Conservation (phyloP, 2,329 filamentous ascomycete species). For the Dactylellina drechsleri region DNA sequence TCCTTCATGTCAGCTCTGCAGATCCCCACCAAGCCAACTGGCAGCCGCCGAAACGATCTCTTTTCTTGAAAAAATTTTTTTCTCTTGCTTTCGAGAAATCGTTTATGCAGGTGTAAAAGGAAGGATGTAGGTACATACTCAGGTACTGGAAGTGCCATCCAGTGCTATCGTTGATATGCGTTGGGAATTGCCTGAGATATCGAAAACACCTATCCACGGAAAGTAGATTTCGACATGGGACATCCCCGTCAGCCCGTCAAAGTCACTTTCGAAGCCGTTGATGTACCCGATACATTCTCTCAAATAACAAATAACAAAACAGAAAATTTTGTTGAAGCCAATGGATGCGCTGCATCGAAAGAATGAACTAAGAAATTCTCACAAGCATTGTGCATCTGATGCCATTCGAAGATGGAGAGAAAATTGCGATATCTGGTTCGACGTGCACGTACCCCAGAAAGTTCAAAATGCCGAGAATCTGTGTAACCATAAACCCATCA, state of each 20-base stretch:
- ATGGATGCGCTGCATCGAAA: not conserved
- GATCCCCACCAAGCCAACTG: constrained; percentile 34
- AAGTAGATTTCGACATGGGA: constrained; percentile 18
- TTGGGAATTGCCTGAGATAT: constrained; percentile 39
- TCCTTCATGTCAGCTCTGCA: constrained; percentile 52
- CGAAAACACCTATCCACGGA: constrained; percentile 29
- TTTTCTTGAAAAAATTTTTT: constrained; percentile 32
- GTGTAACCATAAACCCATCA: constrained; percentile 24
- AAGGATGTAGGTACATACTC: constrained; percentile 31
- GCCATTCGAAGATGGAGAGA: not conserved
- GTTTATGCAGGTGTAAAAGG: constrained; percentile 38
- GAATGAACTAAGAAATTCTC: too few relatives aligned
- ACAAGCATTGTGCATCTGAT: too few relatives aligned
- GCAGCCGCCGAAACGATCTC: constrained; percentile 24
- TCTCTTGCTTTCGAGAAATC: constrained; percentile 19
- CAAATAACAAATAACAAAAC: constrained; percentile 1
- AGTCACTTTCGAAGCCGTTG: constrained; percentile 21
- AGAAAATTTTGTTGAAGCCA: constrained; percentile 21
- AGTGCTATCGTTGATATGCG: constrained; percentile 52
- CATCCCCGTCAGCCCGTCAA: constrained; percentile 35
- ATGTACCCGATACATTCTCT: constrained; percentile 21
- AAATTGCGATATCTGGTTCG: constrained; percentile 6
- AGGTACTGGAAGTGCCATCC: constrained; percentile 54
- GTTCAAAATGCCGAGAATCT: constrained; percentile 48
- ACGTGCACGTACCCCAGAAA: constrained; percentile 45